Base-by-base conservation (phyloP, 2,329 filamentous ascomycete genomes). In the Scolecobasidium constrictum region DNA sequence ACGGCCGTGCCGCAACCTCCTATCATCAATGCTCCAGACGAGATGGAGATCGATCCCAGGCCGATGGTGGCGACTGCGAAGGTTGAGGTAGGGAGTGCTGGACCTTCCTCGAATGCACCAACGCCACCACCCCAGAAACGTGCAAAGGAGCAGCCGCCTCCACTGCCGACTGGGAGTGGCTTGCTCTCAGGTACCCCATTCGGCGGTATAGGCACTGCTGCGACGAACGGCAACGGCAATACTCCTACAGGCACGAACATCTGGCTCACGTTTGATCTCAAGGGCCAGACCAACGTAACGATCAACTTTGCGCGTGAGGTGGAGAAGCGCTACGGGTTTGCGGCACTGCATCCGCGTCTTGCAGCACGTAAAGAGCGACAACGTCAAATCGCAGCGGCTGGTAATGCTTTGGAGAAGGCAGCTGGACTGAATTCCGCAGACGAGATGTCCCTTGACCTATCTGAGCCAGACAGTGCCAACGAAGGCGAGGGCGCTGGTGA, bases 281-380 rank as follows among this genome's bases (percentile, higher is more conserved):
- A 81, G 45, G 85, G 86, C 33, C 79, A 85, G 52, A 82, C 77
- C 26, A 94, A 94, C 59, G 86, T 90, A 51, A 90, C 93, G 47
- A 78, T 98, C 64, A 96, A 96, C 60, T 95, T 96, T 50, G 88
- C 90, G 55, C 85, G 86, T 35, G 72, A 96, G 62, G 92, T 93
- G 9, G 86, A 94, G 62, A 87, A 93, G 49, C 83, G 82, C 48
- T 96, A 95, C 59, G 92, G 92, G 18, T 94, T 90, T 71, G 87
- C 93, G 48, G 92, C 90, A 0, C 71, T 96, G 26, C 88, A 96
- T 58, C 92, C 92, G 21, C 83, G 88, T 5, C 73, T 93, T 48
- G 92, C 92, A 2, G 88, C 88, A 22, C 86, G 92, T 49, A 81
- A 85, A 49, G 86, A 93, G 53, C 82, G 86, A 43, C 81, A 94